phyloP scores from a whole-genome alignment of 208 protist species.

The Leishmania gerbilli region DNA sequence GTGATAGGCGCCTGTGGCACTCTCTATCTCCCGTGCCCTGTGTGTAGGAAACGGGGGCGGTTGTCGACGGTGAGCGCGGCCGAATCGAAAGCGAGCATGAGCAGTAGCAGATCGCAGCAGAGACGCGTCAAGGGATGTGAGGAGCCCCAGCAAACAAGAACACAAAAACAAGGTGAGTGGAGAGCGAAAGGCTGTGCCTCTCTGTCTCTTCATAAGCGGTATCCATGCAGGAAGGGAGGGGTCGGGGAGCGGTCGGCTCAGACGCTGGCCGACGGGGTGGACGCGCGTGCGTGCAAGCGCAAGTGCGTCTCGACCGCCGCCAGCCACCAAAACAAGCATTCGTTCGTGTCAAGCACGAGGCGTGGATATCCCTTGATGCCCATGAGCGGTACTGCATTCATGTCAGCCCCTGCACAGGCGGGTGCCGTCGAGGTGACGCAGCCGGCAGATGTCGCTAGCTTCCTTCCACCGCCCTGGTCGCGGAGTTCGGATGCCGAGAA shows the following conservation, averaged over 20 bases:
- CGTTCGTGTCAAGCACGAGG: constrained; percentile 46
- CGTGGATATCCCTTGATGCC: constrained; percentile 49
- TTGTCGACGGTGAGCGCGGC: neutral
- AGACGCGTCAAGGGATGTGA: neutral
- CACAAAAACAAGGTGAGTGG: neutral
- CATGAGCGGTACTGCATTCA: constrained; percentile 10
- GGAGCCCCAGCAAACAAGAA: neutral
- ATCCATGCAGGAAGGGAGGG: neutral
- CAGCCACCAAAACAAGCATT: constrained; percentile 63
- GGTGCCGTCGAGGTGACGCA: neutral
- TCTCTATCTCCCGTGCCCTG: neutral
- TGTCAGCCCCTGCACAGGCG: neutral
- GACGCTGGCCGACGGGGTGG: neutral
- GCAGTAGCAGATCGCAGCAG: constrained; percentile 8
- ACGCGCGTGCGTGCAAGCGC: constrained; percentile 22
- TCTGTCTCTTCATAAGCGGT: neutral
- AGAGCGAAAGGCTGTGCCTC: neutral
- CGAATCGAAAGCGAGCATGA: neutral
- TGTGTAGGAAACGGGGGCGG: neutral
- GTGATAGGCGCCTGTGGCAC: neutral
- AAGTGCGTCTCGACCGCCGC: constrained; percentile 55
- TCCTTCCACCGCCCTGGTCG: neutral
- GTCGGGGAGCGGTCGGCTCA: neutral
- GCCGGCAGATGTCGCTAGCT: neutral
- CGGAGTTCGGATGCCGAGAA: neutral